Base-by-base conservation (phyloP, 192 early-diverging fungal genomes). In the Phycomyces nitens region DNA sequence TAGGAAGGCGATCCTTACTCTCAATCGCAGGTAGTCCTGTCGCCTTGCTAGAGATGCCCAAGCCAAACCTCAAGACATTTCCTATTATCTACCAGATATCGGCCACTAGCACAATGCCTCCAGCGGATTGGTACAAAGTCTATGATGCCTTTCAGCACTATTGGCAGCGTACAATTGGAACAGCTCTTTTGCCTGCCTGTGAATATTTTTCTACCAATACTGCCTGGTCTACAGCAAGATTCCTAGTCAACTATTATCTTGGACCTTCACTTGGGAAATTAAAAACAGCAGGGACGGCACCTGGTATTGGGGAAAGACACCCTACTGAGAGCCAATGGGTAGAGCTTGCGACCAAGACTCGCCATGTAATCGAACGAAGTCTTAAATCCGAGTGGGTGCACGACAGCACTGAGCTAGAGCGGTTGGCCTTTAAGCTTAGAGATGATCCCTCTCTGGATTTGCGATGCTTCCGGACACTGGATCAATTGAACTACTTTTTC, bases 71-170 rank as follows among this genome's bases (percentile, higher is more conserved):
- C 26, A 53, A 63, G 10, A 42, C 24, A 6, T 63, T 63, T 26
- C 62, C 62, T 12, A 42, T 26, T 24, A 63, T 63, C 0, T 63
- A 24, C 16, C 12, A 55, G 21, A 41, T 63, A 22, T 40, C 60
- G 5, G 43, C 47, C 5, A 43, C 62, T 1, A 3, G 18, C 4
- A 20, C 52, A n/a, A 22, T 51, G 10, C 57, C 34, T 24, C 40
- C 57, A 0, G 14, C 53, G 16, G 16, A 50, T 2, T 63, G 62
- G 62, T 54, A 63, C 26, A 29, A 53, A 15, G 62, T 51, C 7
- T 63, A 63, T n/a, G n/a, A 20, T 5, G 51, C 62, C 4, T 53
- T 63, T 0, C 62, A 54, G 12, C 34, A 63, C n/a, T 63, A 63
- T 42, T 63, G 62, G 62, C 22, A 9, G 11, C 27, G 62, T 42